A percentile compares a stretch with the other conserved stretches of the same genome.
These are phyloP conservation scores for Theileria sp. DNA, from an alignment of 169 alveolate genomes.

Conservation along the genomic window DNA sequence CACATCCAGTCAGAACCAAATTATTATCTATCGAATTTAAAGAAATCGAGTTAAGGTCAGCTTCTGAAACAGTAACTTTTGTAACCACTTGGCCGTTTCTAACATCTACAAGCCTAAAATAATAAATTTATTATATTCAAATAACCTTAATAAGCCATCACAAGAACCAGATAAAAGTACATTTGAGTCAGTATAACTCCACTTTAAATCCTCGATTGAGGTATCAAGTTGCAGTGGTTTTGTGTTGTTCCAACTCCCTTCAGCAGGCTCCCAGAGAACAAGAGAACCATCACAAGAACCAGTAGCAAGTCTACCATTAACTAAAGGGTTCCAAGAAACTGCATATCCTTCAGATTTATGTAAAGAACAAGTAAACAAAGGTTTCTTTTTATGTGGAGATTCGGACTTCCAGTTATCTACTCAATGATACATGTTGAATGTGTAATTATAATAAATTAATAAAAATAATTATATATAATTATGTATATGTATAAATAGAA, in stretches of 20 bases:
- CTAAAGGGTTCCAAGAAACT: slow-evolving; percentile 70
- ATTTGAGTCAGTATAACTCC: slow-evolving; percentile 63
- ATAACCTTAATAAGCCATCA: slow-evolving; percentile 63
- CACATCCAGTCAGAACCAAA: slow-evolving; percentile 47
- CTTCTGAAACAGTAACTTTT: slow-evolving; percentile 24
- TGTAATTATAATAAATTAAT: background rate
- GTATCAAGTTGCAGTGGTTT: slow-evolving; percentile 3
- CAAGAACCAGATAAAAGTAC: slow-evolving; percentile 68
- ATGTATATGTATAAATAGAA: background rate
- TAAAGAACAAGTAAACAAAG: slow-evolving; percentile 44
- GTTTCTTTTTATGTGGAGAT: slow-evolving; percentile 37
- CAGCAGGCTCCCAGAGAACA: slow-evolving; percentile 68
- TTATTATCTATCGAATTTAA: slow-evolving; percentile 47
- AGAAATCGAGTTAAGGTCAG: slow-evolving; percentile 60
- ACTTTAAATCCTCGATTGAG: slow-evolving; percentile 71
- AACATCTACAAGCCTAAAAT: slow-evolving; percentile 4
- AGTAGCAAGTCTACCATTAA: slow-evolving; percentile 69
- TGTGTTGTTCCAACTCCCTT: slow-evolving; percentile 46
- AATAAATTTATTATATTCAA: slow-evolving; percentile 8
- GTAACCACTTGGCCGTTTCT: slow-evolving; percentile 2
- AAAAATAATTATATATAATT: background rate
- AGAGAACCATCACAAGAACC: slow-evolving; percentile 73
- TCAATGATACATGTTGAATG: background rate
- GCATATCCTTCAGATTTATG: slow-evolving; percentile 77
- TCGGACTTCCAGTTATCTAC: slow-evolving; percentile 3